Evolutionary conservation across 192 early-diverging fungal species (phyloP).

Genomic region (Backusella psychrophila): DNA sequence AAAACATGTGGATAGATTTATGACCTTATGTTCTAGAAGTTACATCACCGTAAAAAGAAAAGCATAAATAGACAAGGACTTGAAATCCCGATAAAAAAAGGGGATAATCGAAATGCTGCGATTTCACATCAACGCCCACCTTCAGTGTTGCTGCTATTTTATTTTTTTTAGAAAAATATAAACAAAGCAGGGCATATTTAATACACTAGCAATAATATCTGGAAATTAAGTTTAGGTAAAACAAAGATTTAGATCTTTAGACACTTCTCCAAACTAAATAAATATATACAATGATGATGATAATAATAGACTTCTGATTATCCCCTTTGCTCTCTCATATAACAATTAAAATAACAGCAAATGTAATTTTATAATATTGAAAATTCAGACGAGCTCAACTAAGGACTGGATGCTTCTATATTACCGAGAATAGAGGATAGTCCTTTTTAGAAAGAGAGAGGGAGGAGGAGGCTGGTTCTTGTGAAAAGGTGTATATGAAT

Average conservation of each 20-base stretch:
- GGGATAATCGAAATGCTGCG: too few species aligned
- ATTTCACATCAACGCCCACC: too few species aligned
- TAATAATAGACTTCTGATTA: too few species aligned
- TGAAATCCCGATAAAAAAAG: too few species aligned
- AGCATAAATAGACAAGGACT: neutral
- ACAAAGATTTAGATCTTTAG: too few species aligned
- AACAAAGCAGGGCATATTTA: too few species aligned
- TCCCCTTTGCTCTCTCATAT: neutral
- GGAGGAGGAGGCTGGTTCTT: neutral
- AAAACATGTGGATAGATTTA: neutral
- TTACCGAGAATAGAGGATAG: neutral
- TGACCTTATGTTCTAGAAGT: neutral
- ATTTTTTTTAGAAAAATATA: too few species aligned
- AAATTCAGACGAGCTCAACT: neutral
- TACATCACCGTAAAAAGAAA: neutral
- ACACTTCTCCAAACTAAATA: too few species aligned
- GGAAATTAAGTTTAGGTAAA: too few species aligned
- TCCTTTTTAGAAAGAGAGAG: neutral
- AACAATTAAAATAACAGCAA: neutral
- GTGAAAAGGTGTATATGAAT: neutral
- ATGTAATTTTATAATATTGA: neutral
- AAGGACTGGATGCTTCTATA: neutral
- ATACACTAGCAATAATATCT: too few species aligned
- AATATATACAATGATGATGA: too few species aligned
- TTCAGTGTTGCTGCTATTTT: too few species aligned